Evolutionary conservation across 2,329 filamentous ascomycete species (phyloP).

Genomic region (Arthrobotrys musiformis): DNA sequence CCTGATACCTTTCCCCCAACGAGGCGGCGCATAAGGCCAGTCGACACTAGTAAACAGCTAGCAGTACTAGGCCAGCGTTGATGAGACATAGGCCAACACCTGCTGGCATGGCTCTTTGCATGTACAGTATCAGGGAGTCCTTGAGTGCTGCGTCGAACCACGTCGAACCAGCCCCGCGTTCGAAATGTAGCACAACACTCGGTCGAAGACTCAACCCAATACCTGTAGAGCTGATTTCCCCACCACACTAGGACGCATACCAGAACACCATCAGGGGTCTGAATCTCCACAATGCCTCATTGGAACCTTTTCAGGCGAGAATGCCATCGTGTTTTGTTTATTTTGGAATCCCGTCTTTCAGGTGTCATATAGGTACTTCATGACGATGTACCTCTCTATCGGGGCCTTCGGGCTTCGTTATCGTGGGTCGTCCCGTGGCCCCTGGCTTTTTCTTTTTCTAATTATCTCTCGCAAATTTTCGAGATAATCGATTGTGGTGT

Average conservation of each 20-base stretch:
- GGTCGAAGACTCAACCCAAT: background rate
- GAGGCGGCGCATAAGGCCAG: slow-evolving; percentile 8
- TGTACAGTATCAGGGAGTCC: too few species aligned
- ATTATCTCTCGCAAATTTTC: slow-evolving; percentile 2
- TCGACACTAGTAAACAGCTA: background rate
- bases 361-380: slow-evolving; percentile 19
- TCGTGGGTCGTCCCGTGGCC: background rate
- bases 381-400: background rate
- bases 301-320: slow-evolving; percentile 21
- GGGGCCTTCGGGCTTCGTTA: background rate
- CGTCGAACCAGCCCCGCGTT: slow-evolving; percentile 3
- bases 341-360: background rate
- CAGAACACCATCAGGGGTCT: slow-evolving; percentile 2
- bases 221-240: slow-evolving; percentile 9
- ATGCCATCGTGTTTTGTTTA: slow-evolving; percentile 15
- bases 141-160: too few species aligned
- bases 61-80: background rate
- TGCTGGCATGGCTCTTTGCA: background rate
- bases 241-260: slow-evolving; percentile 31
- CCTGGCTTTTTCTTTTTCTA: slow-evolving; percentile 15
- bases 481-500: slow-evolving; percentile 31
- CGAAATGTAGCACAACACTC: background rate
- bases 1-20: background rate
- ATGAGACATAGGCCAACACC: background rate
- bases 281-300: slow-evolving; percentile 20